phyloP scores from a whole-genome alignment of 2,329 filamentous ascomycete species.

The Exutisphaerella laricina region DNA sequence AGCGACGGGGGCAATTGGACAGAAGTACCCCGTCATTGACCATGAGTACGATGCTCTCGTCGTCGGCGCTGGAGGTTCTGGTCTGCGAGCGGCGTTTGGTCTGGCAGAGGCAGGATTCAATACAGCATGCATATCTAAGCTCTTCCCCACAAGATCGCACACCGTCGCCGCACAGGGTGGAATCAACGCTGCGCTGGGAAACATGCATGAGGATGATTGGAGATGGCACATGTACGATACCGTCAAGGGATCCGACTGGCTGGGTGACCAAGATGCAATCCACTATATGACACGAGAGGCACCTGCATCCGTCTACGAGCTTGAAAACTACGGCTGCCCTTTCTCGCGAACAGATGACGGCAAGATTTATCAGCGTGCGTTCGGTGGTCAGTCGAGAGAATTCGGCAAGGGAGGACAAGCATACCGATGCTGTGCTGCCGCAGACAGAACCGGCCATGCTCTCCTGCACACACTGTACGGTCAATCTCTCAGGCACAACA shows the following conservation, averaged over 20 bases:
- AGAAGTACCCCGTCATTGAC: slow-evolving; percentile 95
- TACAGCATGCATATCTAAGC: slow-evolving; percentile 79
- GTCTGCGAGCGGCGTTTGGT: slow-evolving; percentile 74
- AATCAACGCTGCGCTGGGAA: slow-evolving; percentile 83
- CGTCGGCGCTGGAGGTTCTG: slow-evolving; percentile 75
- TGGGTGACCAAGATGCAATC: slow-evolving; percentile 94
- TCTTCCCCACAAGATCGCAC: slow-evolving; percentile 80
- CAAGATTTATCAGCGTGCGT: slow-evolving; percentile 97
- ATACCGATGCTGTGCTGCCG: slow-evolving; percentile 93
- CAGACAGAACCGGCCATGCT: slow-evolving; percentile 94
- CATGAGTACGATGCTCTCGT: slow-evolving; percentile 99
- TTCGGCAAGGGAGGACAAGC: slow-evolving; percentile 96
- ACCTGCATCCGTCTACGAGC: slow-evolving; percentile 82
- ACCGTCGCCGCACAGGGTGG: slow-evolving; percentile 72
- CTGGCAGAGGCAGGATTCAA: slow-evolving; percentile 85
- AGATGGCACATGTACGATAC: slow-evolving; percentile 99
- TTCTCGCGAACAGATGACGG: slow-evolving; percentile 96
- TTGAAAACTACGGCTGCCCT: slow-evolving; percentile 96
- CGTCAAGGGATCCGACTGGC: slow-evolving; percentile 95
- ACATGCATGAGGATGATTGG: slow-evolving; percentile 99
- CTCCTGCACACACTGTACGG: slow-evolving; percentile 98
- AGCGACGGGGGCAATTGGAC: slow-evolving; percentile 77
- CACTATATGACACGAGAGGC: slow-evolving; percentile 98
- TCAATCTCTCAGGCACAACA: slow-evolving; percentile 94
- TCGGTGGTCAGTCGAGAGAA: slow-evolving; percentile 94